These are phyloP conservation scores for Lasiodiplodia theobromae DNA, from an alignment of 2,329 filamentous ascomycete genomes.

Conservation along the genomic window DNA sequence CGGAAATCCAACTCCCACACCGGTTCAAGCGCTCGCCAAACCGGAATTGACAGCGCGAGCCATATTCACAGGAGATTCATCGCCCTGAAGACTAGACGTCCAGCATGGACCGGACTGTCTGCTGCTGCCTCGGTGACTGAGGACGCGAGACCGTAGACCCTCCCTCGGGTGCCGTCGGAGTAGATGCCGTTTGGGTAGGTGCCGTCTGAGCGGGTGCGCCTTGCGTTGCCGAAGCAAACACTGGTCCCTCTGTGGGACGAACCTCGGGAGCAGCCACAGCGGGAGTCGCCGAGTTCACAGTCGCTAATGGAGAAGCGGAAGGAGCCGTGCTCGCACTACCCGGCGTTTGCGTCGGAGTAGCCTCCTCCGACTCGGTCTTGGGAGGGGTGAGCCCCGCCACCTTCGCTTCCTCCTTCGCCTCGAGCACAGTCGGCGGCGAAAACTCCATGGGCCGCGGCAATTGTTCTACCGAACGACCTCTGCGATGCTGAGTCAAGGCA, in stretches of 20 bases:
- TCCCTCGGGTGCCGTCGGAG: not conserved
- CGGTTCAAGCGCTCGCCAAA: conserved; percentile 1
- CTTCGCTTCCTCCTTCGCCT: conserved; percentile 17
- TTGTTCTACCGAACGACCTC: conserved; percentile 24
- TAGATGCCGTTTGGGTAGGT: not conserved
- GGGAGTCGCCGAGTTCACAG: not conserved
- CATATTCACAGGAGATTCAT: conserved; percentile 4
- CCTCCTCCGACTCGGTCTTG: conserved; percentile 15
- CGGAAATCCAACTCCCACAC: not conserved
- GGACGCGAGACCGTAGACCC: conserved; percentile 6
- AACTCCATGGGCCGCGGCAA: conserved; percentile 8
- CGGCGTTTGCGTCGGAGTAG: conserved; percentile 23
- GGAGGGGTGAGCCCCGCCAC: conserved; percentile 14
- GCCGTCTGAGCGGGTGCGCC: not conserved
- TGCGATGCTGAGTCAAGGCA: conserved; percentile 22
- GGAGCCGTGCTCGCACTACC: not conserved
- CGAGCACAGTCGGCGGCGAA: not conserved
- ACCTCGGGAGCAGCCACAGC: not conserved
- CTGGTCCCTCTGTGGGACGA: not conserved
- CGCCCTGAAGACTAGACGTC: conserved; percentile 13
- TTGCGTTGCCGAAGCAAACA: not conserved
- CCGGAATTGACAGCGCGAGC: not conserved
- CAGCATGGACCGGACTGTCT: conserved; percentile 27
- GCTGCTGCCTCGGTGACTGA: conserved; percentile 3
- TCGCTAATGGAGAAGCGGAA: conserved; percentile 9